phyloP scores from a whole-genome alignment of 345 rosid species.

The Bruguiera sexangula region DNA sequence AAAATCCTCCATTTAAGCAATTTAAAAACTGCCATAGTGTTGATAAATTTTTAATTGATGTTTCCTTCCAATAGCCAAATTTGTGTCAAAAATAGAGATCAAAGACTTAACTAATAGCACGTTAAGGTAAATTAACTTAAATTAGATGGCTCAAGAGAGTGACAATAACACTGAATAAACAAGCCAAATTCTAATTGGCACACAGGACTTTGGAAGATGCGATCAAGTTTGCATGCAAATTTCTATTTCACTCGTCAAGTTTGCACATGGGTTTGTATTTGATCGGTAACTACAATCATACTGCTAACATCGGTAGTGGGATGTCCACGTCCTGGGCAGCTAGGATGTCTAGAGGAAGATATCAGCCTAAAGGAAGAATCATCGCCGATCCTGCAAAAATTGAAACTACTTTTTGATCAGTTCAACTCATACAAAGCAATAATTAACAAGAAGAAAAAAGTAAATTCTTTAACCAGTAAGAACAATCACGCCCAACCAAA shows the following conservation, averaged over 20 bases:
- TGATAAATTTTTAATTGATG: constrained; percentile 88
- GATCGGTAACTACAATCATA: no score
- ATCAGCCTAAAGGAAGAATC: no score
- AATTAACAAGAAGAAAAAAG: background rate
- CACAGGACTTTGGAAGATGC: background rate
- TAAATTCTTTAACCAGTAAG: background rate
- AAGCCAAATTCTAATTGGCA: constrained; percentile 5
- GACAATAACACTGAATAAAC: background rate
- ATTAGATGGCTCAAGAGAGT: constrained; percentile 10
- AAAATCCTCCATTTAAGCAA: constrained; percentile 86
- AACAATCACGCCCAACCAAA: background rate
- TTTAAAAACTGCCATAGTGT: constrained; percentile 88
- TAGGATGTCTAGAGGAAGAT: no score
- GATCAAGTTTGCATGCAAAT: no score
- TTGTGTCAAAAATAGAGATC: constrained; percentile 19
- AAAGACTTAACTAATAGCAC: constrained; percentile 6
- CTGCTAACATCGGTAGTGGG: no score
- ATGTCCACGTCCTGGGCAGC: no score
- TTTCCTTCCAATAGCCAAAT: constrained; percentile 59
- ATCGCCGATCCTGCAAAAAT: no score
- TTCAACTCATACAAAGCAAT: no score
- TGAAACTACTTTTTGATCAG: no score
- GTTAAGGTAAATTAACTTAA: background rate
- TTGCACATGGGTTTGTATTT: no score
- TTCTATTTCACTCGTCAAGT: no score